Percentiles rank a stretch among this genome's conserved stretches.
phyloP scores from a whole-genome alignment of 495 filamentous ascomycete genomes.

The Cladorrhinum samala region DNA sequence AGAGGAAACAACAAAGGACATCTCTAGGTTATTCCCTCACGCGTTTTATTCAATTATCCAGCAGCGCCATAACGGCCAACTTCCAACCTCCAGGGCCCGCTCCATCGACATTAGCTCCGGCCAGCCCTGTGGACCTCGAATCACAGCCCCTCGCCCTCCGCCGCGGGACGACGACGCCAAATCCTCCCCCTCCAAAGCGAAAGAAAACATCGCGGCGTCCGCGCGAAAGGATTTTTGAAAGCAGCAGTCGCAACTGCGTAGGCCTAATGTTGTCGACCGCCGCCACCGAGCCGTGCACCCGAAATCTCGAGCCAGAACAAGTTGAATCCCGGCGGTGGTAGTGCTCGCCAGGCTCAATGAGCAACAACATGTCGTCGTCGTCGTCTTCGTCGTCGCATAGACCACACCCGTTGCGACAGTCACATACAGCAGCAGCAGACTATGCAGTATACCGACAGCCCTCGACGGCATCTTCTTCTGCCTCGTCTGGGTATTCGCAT shows the following conservation, averaged over 20 bases:
- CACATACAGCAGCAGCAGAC: constrained; percentile 57
- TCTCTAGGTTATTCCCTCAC: not conserved
- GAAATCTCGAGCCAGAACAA: constrained; percentile 2
- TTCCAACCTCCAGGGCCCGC: no score
- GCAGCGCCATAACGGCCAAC: no score
- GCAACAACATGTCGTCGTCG: constrained; percentile 23
- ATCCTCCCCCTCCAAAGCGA: not conserved
- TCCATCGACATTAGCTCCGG: no score
- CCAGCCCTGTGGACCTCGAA: not conserved
- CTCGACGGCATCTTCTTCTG: constrained; percentile 68
- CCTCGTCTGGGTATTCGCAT: constrained; percentile 70
- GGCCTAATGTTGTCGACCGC: constrained; percentile 18
- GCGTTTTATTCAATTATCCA: not conserved
- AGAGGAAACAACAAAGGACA: not conserved
- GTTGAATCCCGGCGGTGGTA: not conserved
- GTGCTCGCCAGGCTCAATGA: not conserved
- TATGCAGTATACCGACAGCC: constrained; percentile 57
- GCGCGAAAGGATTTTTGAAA: no score
- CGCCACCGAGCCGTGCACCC: constrained; percentile 7
- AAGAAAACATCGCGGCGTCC: constrained; percentile 4
- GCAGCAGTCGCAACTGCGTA: no score
- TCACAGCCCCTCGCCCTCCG: no score
- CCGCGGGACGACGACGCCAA: no score
- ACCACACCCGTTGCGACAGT: constrained; percentile 53
- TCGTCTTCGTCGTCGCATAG: constrained; percentile 49